Conservation (phyloP, 345 rosid species). For the Sonneratia caseolaris region DNA sequence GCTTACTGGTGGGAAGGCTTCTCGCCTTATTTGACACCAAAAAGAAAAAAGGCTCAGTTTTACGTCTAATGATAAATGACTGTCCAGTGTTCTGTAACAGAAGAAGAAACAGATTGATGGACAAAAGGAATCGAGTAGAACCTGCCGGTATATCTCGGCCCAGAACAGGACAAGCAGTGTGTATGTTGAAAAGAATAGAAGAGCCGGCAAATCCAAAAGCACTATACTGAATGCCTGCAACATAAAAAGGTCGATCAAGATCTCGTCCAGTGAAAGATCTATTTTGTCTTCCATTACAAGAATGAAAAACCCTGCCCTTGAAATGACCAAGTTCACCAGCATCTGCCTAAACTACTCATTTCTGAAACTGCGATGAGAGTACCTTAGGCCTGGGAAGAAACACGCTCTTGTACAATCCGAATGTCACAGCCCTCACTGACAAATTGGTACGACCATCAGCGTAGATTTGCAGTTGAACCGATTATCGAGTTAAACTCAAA, state of each 20-base stretch:
- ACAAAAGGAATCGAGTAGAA: background rate
- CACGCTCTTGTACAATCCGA: constrained; percentile 35
- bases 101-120: background rate
- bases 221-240: constrained; percentile 33
- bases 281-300: too few species aligned
- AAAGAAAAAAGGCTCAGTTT: background rate
- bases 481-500: background rate
- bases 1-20: constrained; percentile 42
- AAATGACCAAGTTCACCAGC: background rate
- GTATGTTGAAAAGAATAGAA: constrained; percentile 68
- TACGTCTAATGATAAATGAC: background rate
- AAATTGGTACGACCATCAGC: constrained; percentile 5
- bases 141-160: constrained; percentile 89
- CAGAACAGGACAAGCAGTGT: constrained; percentile 70
- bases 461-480: background rate
- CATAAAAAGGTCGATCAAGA: background rate
- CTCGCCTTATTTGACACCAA: constrained; percentile 26
- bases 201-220: constrained; percentile 67
- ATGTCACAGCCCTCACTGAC: constrained; percentile 45
- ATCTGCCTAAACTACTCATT: background rate
- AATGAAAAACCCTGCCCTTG: background rate
- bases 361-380: background rate
- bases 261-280: background rate
- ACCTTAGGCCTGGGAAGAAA: constrained; percentile 43
- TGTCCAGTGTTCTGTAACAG: too few species aligned